Conservation (phyloP, 2,329 filamentous ascomycete genomes). For the Nemania sp. region DNA sequence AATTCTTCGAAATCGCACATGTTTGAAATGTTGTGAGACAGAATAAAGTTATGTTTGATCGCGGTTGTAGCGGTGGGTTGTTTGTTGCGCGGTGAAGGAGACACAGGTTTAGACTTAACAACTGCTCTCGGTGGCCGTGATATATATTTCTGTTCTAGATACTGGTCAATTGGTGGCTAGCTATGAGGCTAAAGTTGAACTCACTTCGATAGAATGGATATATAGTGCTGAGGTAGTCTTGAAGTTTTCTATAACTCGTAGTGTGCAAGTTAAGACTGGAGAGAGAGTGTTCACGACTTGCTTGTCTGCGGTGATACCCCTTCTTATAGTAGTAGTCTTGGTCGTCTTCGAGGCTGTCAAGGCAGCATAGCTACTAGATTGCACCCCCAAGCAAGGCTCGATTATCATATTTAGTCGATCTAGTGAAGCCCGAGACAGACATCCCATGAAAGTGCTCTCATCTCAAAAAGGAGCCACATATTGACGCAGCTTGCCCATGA, state of each 20-base stretch:
- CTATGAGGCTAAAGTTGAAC: not conserved
- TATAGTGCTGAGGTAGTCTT: not conserved
- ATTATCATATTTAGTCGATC: slow-evolving; percentile 19
- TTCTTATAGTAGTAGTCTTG: slow-evolving; percentile 18
- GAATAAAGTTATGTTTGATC: not conserved
- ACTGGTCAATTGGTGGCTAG: not conserved
- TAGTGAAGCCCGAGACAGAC: too few species aligned
- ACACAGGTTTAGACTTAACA: not conserved
- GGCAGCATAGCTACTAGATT: not conserved
- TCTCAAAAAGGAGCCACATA: slow-evolving; percentile 19
- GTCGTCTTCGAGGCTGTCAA: not conserved
- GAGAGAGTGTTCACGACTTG: slow-evolving; percentile 3
- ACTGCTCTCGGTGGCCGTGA: not conserved
- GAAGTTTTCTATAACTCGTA: not conserved
- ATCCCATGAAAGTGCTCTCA: too few species aligned
- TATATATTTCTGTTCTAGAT: not conserved
- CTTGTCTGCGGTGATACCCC: slow-evolving; percentile 6
- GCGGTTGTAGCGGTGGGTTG: too few species aligned
- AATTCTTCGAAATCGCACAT: slow-evolving; percentile 82
- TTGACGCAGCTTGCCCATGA: slow-evolving; percentile 47
- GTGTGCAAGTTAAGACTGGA: not conserved
- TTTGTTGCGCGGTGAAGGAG: too few species aligned
- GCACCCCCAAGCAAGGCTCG: slow-evolving; percentile 15
- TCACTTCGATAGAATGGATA: slow-evolving; percentile 9
- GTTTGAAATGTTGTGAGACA: slow-evolving; percentile 37